phyloP scores from a whole-genome alignment of 2,329 filamentous ascomycete species.

The Rachicladosporium sp. region DNA sequence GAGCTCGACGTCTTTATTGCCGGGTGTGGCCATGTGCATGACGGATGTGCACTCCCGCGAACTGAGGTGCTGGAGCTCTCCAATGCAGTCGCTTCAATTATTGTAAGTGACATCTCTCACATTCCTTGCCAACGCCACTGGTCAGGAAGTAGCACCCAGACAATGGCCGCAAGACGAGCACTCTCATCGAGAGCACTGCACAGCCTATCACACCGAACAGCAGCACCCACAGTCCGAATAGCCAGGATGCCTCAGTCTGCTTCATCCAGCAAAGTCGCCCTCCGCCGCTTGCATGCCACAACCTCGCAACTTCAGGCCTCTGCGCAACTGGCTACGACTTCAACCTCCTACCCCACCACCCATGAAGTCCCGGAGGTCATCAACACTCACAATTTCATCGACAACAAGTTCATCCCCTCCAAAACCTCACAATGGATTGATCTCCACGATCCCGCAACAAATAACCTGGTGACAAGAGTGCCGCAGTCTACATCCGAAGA shows the following conservation, averaged over 20 bases:
- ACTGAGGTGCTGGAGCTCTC: too few relatives aligned
- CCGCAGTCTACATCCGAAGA: constrained; percentile 71
- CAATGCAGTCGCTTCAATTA: too few relatives aligned
- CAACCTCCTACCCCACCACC: constrained; percentile 52
- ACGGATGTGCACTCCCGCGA: too few relatives aligned
- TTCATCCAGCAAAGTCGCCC: constrained; percentile 27
- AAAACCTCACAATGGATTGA: constrained; percentile 62
- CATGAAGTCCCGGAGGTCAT: constrained; percentile 58
- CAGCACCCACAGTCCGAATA: constrained; percentile 20
- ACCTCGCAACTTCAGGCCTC: constrained; percentile 38
- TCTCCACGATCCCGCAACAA: constrained; percentile 70
- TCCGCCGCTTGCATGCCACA: constrained; percentile 42
- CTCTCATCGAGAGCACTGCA: constrained; percentile 29
- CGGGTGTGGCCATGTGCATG: too few relatives aligned
- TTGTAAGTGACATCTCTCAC: too few relatives aligned
- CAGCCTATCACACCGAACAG: constrained; percentile 26
- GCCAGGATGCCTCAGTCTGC: constrained; percentile 28
- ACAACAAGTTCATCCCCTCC: constrained; percentile 66
- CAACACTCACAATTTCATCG: constrained; percentile 69
- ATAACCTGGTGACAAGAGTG: constrained; percentile 72
- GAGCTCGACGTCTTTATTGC: too few relatives aligned
- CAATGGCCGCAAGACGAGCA: constrained; percentile 35
- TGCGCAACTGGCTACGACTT: constrained; percentile 37
- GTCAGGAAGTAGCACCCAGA: constrained; percentile 1
- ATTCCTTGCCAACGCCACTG: too few relatives aligned